These are phyloP conservation scores for Cardamine resedifolia DNA, from an alignment of 345 rosid genomes.

Conservation along the genomic window DNA sequence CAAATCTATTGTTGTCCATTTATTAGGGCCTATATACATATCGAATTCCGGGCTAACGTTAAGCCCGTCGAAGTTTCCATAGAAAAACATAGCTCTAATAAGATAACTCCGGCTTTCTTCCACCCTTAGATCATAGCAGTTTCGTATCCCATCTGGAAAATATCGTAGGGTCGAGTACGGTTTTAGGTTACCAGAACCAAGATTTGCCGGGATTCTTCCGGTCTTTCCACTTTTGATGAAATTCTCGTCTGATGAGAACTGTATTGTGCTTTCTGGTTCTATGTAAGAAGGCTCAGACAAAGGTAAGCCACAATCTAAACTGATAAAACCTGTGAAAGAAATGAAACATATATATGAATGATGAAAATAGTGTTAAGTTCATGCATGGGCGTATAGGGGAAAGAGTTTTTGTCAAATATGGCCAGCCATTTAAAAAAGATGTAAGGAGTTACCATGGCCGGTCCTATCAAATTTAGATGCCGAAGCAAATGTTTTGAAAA, in stretches of 20 bases:
- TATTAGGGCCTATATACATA: slow-evolving; percentile 32
- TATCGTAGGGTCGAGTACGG: slow-evolving; percentile 18
- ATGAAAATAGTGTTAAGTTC: no score
- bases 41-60: slow-evolving; percentile 30
- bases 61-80: slow-evolving; percentile 38
- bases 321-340: slow-evolving; percentile 39
- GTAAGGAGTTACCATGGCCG: no score
- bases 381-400: no score
- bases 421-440: no score
- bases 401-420: no score
- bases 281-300: slow-evolving; percentile 12
- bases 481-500: no score
- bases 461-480: no score
- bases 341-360: slow-evolving; percentile 10
- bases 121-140: slow-evolving; percentile 40
- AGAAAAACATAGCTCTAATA: slow-evolving; percentile 36
- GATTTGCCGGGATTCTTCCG: not conserved
- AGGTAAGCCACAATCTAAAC: slow-evolving; percentile 43
- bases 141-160: slow-evolving; percentile 45
- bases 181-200: not conserved
- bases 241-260: slow-evolving; percentile 38
- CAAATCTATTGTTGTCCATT: slow-evolving; percentile 39
- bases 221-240: slow-evolving; percentile 35
- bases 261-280: slow-evolving; percentile 22
- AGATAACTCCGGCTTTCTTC: slow-evolving; percentile 25